Evolutionary conservation across 192 early-diverging fungal species (phyloP).

Genomic region (Coemansia sp.): DNA sequence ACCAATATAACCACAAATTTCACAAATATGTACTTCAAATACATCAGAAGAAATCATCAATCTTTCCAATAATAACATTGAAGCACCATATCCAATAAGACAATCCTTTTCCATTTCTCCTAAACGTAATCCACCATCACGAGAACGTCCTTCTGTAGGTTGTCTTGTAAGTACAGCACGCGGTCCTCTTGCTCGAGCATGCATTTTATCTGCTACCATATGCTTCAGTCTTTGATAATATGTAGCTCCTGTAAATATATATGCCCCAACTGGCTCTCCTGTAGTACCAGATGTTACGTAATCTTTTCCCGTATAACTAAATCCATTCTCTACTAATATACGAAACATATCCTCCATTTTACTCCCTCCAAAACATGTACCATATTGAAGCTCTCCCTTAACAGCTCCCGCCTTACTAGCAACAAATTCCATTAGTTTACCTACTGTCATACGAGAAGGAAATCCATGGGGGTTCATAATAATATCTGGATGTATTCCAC

Average conservation of each 20-base stretch:
- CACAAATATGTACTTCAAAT: slow-evolving; percentile 90
- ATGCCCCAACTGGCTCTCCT: slow-evolving; percentile 88
- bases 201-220: slow-evolving; percentile 99
- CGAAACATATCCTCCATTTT: slow-evolving; percentile 96
- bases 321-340: slow-evolving; percentile 89
- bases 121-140: slow-evolving; percentile 94
- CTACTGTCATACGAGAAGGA: slow-evolving; percentile 98
- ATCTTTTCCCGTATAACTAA: slow-evolving; percentile 96
- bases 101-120: slow-evolving; percentile 99
- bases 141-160: slow-evolving; percentile 94
- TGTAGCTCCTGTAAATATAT: slow-evolving; percentile 95
- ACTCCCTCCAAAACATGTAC: slow-evolving; percentile 91
- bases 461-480: slow-evolving; percentile 99
- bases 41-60: slow-evolving; percentile 90
- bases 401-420: slow-evolving; percentile 94
- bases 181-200: slow-evolving; percentile 89
- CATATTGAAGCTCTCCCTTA: slow-evolving; percentile 89
- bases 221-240: slow-evolving; percentile 99
- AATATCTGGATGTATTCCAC: slow-evolving; percentile 89
- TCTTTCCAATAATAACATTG: slow-evolving; percentile 88
- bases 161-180: slow-evolving; percentile 88
- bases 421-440: slow-evolving; percentile 97
- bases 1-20: slow-evolving; percentile 87
- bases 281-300: slow-evolving; percentile 89
- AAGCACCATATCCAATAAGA: slow-evolving; percentile 94